Percentiles rank a stretch among this genome's conserved stretches.
These are phyloP conservation scores for Nannochloropsis oceanica DNA, from an alignment of 108 stramenopile species.

Conservation along the genomic window DNA sequence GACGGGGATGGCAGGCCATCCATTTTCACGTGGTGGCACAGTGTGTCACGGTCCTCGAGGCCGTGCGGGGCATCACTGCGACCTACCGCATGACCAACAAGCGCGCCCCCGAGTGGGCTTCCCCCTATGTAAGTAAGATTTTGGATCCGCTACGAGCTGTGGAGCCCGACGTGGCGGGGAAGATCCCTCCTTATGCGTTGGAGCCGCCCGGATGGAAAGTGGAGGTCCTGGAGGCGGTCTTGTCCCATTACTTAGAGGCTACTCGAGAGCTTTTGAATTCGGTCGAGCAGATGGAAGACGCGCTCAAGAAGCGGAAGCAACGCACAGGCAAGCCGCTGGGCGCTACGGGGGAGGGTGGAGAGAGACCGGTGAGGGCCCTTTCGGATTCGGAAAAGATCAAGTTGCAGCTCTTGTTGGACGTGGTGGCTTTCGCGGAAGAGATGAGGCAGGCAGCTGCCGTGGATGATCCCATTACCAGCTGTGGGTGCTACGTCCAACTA, in stretches of 20 bases:
- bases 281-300: not conserved
- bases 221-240: not conserved
- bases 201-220: not conserved
- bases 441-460: not conserved
- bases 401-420: not conserved
- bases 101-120: constrained; percentile 25
- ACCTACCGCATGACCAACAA: constrained; percentile 36
- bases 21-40: not conserved
- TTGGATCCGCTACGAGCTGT: constrained; percentile 24
- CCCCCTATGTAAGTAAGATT: constrained; percentile 21
- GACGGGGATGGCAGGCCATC: not conserved
- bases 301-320: not conserved
- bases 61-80: constrained; percentile 21
- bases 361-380: not conserved
- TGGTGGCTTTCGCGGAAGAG: not conserved
- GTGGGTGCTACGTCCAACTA: not conserved
- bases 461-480: not conserved
- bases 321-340: not conserved
- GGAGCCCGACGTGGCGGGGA: not conserved
- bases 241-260: not conserved
- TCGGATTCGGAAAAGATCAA: not conserved
- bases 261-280: not conserved
- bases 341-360: not conserved
- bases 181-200: not conserved
- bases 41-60: not conserved